These are phyloP conservation scores for Crithidia fasciculata DNA, from an alignment of 208 protist genomes.

Conservation along the genomic window DNA sequence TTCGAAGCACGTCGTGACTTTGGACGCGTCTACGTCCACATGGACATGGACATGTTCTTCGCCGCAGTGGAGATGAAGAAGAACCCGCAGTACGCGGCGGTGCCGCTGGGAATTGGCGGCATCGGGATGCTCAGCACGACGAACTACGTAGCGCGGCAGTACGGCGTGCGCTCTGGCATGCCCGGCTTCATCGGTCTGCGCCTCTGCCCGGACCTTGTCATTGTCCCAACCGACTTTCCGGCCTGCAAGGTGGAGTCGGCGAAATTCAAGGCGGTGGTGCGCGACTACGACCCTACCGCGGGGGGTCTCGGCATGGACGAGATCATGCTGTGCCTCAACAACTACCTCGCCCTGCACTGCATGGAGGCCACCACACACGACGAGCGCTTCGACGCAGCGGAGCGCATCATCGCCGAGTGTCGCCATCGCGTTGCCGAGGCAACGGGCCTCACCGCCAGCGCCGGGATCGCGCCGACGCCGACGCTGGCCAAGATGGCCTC, in stretches of 20 bases:
- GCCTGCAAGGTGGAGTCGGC: conserved; percentile 60
- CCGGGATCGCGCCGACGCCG: conserved; percentile 76
- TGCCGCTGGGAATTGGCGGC: conserved; percentile 94
- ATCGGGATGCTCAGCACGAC: conserved; percentile 93
- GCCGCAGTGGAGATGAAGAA: conserved; percentile 89
- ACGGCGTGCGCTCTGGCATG: conserved; percentile 95
- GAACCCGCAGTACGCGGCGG: conserved; percentile 67
- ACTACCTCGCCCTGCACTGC: conserved; percentile 35
- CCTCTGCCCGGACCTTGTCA: conserved; percentile 84
- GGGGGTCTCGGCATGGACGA: conserved; percentile 66
- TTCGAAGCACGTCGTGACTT: conserved; percentile 47
- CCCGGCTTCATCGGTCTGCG: conserved; percentile 92
- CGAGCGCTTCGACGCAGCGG: conserved; percentile 47
- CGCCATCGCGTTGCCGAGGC: conserved; percentile 47
- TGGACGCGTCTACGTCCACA: conserved; percentile 54
- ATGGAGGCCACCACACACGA: conserved; percentile 16
- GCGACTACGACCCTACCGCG: conserved; percentile 80
- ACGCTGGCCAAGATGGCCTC: conserved; percentile 89
- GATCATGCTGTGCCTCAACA: conserved; percentile 73
- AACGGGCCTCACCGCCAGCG: conserved; percentile 78
- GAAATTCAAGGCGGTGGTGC: conserved; percentile 61
- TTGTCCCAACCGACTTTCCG: conserved; percentile 75
- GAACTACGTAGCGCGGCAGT: conserved; percentile 94
- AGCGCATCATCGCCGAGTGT: conserved; percentile 48
- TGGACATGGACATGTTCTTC: conserved; percentile 95